These are phyloP conservation scores for Nowakowskiella sp. DNA, from an alignment of 192 early-diverging fungal species.

Conservation along the genomic window DNA sequence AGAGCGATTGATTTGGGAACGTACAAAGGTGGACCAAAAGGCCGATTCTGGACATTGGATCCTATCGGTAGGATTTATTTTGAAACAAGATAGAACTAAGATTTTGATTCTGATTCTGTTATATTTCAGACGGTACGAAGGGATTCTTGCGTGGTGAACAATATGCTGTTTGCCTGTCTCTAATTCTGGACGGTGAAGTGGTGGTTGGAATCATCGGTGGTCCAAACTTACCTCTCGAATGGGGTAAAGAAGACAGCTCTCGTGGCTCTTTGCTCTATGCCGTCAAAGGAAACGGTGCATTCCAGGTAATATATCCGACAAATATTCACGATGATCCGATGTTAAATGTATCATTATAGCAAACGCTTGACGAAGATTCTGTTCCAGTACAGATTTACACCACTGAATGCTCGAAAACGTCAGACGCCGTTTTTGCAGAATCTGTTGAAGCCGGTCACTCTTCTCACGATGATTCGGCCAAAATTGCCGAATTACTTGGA, in stretches of 20 bases:
- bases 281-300: constrained; percentile 81
- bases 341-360: constrained; percentile 25
- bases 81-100: neutral
- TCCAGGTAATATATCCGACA: constrained; percentile 53
- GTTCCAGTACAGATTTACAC: constrained; percentile 64
- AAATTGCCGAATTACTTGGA: constrained; percentile 67
- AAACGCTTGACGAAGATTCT: constrained; percentile 33
- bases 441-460: constrained; percentile 90
- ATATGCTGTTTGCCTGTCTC: constrained; percentile 90
- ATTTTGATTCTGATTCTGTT: neutral
- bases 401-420: constrained; percentile 36
- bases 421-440: constrained; percentile 81
- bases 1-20: constrained; percentile 86
- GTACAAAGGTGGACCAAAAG: constrained; percentile 66
- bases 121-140: constrained; percentile 86
- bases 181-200: constrained; percentile 83
- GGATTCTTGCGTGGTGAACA: constrained; percentile 97
- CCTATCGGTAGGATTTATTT: constrained; percentile 37
- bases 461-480: constrained; percentile 67
- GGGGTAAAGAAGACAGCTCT: constrained; percentile 48
- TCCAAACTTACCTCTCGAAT: constrained; percentile 46
- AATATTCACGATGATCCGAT: neutral
- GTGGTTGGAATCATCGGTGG: constrained; percentile 83
- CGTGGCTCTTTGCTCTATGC: constrained; percentile 80
- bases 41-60: constrained; percentile 63